Evolutionary conservation across 306 rosid genomes (phyloP).

Genomic region (Fragaria vesca): DNA sequence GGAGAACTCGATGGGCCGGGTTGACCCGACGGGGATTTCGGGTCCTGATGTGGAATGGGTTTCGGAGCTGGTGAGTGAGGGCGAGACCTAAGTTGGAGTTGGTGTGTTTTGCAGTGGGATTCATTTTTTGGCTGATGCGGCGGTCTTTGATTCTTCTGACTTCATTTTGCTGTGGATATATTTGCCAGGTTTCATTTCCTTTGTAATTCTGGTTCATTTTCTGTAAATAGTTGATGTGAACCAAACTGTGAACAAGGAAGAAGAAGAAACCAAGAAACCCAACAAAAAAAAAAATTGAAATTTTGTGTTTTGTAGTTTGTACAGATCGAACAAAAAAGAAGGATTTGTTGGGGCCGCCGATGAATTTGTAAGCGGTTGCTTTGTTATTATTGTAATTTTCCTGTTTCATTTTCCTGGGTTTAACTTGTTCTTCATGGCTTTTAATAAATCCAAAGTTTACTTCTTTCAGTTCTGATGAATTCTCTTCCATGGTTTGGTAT

Average conservation of each 20-base stretch:
- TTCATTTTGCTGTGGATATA: slow-evolving; percentile 17
- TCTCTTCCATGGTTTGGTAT: not conserved
- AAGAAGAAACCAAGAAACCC: not conserved
- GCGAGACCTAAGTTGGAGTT: not conserved
- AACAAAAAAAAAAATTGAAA: not conserved
- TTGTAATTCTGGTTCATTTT: slow-evolving; percentile 3
- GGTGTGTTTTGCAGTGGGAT: not conserved
- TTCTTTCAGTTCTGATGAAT: too few relatives aligned
- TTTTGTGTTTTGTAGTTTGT: slow-evolving; percentile 26
- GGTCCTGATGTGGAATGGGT: slow-evolving; percentile 69
- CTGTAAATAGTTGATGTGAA: slow-evolving; percentile 30
- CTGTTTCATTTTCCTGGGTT: slow-evolving; percentile 2
- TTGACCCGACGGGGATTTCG: slow-evolving; percentile 14
- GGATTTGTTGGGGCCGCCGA: slow-evolving; percentile 32
- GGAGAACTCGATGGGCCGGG: slow-evolving; percentile 49
- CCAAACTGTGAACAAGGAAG: not conserved
- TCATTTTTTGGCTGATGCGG: slow-evolving; percentile 21
- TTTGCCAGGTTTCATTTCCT: not conserved
- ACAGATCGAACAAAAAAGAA: slow-evolving; percentile 9
- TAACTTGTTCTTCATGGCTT: not conserved
- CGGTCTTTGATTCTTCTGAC: slow-evolving; percentile 36
- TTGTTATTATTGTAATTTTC: slow-evolving; percentile 20
- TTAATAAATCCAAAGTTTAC: too few relatives aligned
- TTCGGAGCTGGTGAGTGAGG: slow-evolving; percentile 47
- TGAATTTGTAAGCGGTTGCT: slow-evolving; percentile 23